Conservation (phyloP, 139 green algal genomes). For the Asterochloris sp. region DNA sequence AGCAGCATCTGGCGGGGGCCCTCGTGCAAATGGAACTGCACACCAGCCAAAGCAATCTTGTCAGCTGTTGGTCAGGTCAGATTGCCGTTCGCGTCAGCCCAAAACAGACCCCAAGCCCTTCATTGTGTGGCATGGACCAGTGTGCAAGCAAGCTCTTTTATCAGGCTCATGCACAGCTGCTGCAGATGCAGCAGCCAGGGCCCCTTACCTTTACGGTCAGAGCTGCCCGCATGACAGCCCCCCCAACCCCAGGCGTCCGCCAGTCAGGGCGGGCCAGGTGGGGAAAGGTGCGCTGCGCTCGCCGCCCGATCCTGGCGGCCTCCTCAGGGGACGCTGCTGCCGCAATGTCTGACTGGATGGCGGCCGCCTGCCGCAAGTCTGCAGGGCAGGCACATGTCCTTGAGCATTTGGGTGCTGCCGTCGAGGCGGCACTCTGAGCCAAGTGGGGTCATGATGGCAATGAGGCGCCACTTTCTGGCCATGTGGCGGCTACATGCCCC, state of each 20-base stretch:
- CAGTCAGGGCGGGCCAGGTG: constrained; percentile 83
- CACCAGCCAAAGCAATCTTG: neutral
- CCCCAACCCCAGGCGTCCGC: constrained; percentile 20
- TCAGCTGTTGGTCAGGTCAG: too few species aligned
- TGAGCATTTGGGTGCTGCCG: neutral
- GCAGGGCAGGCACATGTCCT: too few species aligned
- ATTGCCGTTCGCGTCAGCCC: too few species aligned
- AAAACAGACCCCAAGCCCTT: too few species aligned
- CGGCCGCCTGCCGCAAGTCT: constrained; percentile 23
- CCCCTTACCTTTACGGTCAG: constrained; percentile 68
- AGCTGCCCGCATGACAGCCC: constrained; percentile 75
- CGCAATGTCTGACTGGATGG: constrained; percentile 65
- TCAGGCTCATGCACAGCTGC: too few species aligned
- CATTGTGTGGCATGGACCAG: too few species aligned
- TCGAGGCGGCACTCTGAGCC: neutral
- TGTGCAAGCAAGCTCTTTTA: too few species aligned
- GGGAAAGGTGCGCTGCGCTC: constrained; percentile 55
- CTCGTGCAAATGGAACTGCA: constrained; percentile 65
- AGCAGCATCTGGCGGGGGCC: constrained; percentile 74
- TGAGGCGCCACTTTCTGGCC: too few species aligned
- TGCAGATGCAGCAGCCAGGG: too few species aligned
- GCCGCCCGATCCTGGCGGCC: constrained; percentile 76
- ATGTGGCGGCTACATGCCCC: neutral
- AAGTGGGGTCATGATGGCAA: too few species aligned
- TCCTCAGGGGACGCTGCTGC: constrained; percentile 79